These are phyloP conservation scores for Hydrangea macrophylla DNA, from an alignment of 148 eudicot species.

Conservation along the genomic window DNA sequence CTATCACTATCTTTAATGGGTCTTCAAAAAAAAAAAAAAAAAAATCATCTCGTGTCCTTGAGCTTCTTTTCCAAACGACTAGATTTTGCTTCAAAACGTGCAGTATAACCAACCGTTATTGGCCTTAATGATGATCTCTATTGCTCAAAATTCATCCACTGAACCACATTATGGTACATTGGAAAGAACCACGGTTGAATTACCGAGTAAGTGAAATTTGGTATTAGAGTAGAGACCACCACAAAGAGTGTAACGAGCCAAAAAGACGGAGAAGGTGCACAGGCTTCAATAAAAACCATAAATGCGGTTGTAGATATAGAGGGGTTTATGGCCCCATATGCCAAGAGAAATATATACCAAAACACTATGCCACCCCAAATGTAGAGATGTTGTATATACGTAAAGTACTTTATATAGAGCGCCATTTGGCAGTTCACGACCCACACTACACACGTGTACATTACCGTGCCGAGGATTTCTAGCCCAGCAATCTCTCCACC, in stretches of 20 bases:
- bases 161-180: constrained; percentile 32
- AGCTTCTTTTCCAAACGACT: constrained; percentile 12
- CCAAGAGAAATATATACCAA: constrained; percentile 58
- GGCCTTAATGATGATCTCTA: constrained; percentile 29
- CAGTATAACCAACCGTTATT: constrained; percentile 31
- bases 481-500: constrained; percentile 50
- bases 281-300: constrained; percentile 49
- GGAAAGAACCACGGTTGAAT: constrained; percentile 36
- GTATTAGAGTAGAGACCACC: constrained; percentile 32
- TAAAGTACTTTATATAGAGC: constrained; percentile 56
- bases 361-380: constrained; percentile 55
- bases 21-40: not conserved
- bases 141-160: constrained; percentile 20
- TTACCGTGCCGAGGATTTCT: constrained; percentile 43
- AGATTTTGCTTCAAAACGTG: constrained; percentile 27
- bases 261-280: constrained; percentile 47
- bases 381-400: constrained; percentile 60
- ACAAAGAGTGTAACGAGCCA: constrained; percentile 52
- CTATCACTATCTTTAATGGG: not conserved
- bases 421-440: constrained; percentile 67
- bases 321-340: constrained; percentile 48
- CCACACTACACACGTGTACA: constrained; percentile 54
- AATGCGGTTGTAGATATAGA: constrained; percentile 46
- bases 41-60: not conserved
- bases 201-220: constrained; percentile 33